Base-by-base conservation (phyloP, 805 yeast genomes). In the Priceomyces medius region DNA sequence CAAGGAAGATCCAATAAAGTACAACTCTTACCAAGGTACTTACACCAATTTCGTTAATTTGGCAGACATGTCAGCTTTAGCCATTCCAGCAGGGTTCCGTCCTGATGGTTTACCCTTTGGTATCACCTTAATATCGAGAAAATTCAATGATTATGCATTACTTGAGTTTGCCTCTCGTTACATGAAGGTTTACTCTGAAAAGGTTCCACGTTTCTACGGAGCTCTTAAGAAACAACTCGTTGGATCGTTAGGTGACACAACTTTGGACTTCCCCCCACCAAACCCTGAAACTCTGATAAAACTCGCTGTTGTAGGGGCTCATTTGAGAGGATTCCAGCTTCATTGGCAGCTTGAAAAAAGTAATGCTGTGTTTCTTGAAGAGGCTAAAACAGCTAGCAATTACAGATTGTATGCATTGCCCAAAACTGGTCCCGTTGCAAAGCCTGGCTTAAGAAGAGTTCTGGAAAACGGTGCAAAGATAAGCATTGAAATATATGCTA, bases 291-390 rank as follows among this genome's bases (percentile, higher is more conserved):
- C 64, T 24, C 68, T 77, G 7, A 71, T 88, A 45, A 75, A 82
- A 46, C 67, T 91, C 43, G 97, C 97, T 1, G 99, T 93, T 27
- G 98, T 91, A 36, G 99, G 99, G 42, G 97, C 97, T 36, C 99
- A 91, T 59, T 73, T 93, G 50, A 72, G 80, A 42, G 97, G 96
- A 1, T 77, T 88, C 73, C 89, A 89, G 36, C 74, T 91, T 52
- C 89, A 91, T 64, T 90, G 97, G 97, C 99, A 91, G 69, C 73
- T 91, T 46, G 84, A 85, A 53, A 79, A 85, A 60, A 93, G 84
- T 34, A 79, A 82, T 53, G 98, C 98, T 21, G 64, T 79, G 2
- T 79, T 87, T 41, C 56, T 84, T 3, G 71, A 76, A 49, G 71
- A 79, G 20, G 82, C 95, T 5, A 76, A 73, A 29, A 88, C 98